phyloP scores from a whole-genome alignment of 108 stramenopile genomes.

The Stephanodiscus minutulus region DNA sequence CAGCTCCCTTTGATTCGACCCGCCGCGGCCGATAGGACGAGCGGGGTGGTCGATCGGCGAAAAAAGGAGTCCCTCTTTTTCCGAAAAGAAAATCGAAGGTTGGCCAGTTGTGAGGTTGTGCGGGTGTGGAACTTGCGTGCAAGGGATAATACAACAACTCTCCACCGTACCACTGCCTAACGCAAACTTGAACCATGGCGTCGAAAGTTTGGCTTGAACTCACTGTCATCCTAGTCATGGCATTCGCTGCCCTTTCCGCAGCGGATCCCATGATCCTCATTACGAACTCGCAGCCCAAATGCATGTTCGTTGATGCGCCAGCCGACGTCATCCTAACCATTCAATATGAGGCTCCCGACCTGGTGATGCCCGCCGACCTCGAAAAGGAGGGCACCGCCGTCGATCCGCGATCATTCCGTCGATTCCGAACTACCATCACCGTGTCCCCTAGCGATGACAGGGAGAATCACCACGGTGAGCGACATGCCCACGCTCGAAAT shows the following conservation, averaged over 20 bases:
- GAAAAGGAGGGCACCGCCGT: constrained; percentile 32
- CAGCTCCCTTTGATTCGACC: too few relatives aligned
- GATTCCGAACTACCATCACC: constrained; percentile 42
- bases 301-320: constrained; percentile 57
- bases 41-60: too few relatives aligned
- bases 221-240: constrained; percentile 7
- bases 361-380: constrained; percentile 32
- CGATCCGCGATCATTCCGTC: constrained; percentile 33
- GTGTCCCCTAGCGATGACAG: constrained; percentile 30
- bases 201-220: constrained; percentile 5
- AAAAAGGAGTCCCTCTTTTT: too few relatives aligned
- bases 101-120: too few relatives aligned
- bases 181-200: constrained; percentile 14
- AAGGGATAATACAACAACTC: too few relatives aligned
- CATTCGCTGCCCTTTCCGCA: constrained; percentile 18
- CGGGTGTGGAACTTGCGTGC: too few relatives aligned
- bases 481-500: constrained; percentile 8
- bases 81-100: too few relatives aligned
- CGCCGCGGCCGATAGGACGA: too few relatives aligned
- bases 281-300: constrained; percentile 52
- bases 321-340: constrained; percentile 55
- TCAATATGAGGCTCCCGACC: constrained; percentile 63
- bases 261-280: constrained; percentile 51
- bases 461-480: constrained; percentile 32
- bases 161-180: too few relatives aligned